Evolutionary conservation across 2,329 filamentous ascomycete species (phyloP), one percentile per base, ranked within the genome.

Genomic region (Verticillium albo-atrum): DNA sequence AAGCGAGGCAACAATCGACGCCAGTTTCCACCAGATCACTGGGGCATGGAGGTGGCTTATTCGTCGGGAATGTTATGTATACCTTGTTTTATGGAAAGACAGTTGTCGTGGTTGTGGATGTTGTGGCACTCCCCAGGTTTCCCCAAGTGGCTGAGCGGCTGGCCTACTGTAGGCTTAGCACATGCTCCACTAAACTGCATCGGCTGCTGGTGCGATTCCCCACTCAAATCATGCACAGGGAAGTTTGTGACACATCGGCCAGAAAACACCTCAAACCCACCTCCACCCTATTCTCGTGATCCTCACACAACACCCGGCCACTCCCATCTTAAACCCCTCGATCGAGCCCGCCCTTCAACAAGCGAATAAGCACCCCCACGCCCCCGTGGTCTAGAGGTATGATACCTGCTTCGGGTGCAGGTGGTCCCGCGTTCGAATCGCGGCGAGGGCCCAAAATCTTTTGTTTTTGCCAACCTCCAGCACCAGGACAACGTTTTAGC

Each of bases 371-470:
- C 52, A 54, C n/a, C 25, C 27, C 52, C 52, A 20, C 51, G 27
- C 52, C 7, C 15, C 6, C 4, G 20, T 55, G 53, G 28, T 55
- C 28, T 55, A 35, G 53, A 14, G 53, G 28, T 34, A 55, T 30
- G 28, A 55, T 55, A 32, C 53, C 53, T 55, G 53, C 53, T 55
- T 55, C 30, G 53, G 53, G 53, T 55, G 53, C 53, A 55, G 53
- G 53, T 34, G 53, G 53, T 55, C 53, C 53, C 53, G 53, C 53
- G 53, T 55, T 55, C 53, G 30, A 55, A 55, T 34, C 53, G 53
- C 53, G 53, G 53, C 20, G 15, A 23, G 53, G 23, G 53, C 53
- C 53, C 30, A 34, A 20, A n/a, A 26, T 54, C 32, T 54, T 34
- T 15, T 23, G 5, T 25, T 6, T 53, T 53, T n/a, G n/a, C n/a